A percentile compares a stretch with the other conserved stretches of the same genome.
These are phyloP conservation scores for Fusarium drepaniforme DNA, from an alignment of 2,329 filamentous ascomycete species.

Conservation along the genomic window DNA sequence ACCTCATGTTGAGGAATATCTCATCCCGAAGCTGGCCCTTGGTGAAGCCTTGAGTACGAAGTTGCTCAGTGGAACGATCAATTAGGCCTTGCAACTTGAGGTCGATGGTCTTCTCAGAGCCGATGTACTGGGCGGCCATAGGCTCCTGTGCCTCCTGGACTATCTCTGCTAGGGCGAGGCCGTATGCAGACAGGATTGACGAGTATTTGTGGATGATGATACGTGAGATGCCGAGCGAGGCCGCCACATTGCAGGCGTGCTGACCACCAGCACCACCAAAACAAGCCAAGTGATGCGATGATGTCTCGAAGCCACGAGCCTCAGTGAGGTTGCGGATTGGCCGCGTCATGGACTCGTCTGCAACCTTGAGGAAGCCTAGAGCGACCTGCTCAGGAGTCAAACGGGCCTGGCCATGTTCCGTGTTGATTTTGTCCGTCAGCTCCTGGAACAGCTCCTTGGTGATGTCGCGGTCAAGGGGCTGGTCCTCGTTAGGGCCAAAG, in stretches of 20 bases:
- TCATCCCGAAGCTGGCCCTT: slow-evolving; percentile 55
- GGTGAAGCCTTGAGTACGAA: slow-evolving; percentile 44
- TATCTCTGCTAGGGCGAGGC: background rate
- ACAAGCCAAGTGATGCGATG: slow-evolving; percentile 51
- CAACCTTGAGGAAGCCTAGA: slow-evolving; percentile 52
- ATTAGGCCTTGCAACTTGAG: background rate
- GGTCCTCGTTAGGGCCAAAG: slow-evolving; percentile 76
- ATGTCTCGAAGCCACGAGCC: slow-evolving; percentile 50
- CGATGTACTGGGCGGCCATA: background rate
- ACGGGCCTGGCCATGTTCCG: slow-evolving; percentile 37
- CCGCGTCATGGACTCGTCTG: slow-evolving; percentile 51
- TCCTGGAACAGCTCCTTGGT: slow-evolving; percentile 55
- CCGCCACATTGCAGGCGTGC: background rate
- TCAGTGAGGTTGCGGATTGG: slow-evolving; percentile 52
- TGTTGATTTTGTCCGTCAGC: slow-evolving; percentile 57
- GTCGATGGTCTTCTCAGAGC: background rate
- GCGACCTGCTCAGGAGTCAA: slow-evolving; percentile 53
- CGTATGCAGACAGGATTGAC: background rate
- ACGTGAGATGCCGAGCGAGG: background rate
- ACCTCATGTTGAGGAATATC: slow-evolving; percentile 57
- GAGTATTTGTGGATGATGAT: background rate
- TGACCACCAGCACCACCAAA: slow-evolving; percentile 32
- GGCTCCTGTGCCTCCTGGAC: slow-evolving; percentile 22
- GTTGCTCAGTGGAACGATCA: background rate
- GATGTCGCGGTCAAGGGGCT: slow-evolving; percentile 59